Percentiles rank a stretch among this genome's conserved stretches.
phyloP scores from a whole-genome alignment of 2,329 filamentous ascomycete genomes.

The Diaporthe nobilis region DNA sequence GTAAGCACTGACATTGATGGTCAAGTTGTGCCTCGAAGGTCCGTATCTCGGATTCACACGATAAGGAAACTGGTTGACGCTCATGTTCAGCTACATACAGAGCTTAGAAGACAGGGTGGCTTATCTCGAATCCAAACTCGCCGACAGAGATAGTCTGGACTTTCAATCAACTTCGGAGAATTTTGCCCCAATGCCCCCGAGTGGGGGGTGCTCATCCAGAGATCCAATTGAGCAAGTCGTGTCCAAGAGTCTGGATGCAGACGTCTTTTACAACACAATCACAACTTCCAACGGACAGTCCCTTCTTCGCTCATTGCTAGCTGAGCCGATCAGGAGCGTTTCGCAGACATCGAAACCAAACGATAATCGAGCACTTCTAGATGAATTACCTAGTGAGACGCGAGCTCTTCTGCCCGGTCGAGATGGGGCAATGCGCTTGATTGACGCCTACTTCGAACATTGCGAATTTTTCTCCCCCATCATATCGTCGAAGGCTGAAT shows the following conservation, averaged over 20 bases:
- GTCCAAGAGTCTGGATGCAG: neutral
- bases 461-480: neutral
- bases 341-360: neutral
- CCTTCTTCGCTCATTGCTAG: constrained; percentile 8
- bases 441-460: neutral
- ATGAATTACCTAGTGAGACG: neutral
- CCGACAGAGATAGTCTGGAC: neutral
- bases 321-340: neutral
- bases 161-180: neutral
- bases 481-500: neutral
- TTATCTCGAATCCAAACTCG: neutral
- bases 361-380: neutral
- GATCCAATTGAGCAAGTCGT: neutral
- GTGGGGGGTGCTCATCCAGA: neutral
- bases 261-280: constrained; percentile 17
- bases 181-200: neutral
- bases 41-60: neutral
- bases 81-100: constrained; percentile 5
- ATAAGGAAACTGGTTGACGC: neutral
- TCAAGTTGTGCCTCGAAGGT: neutral
- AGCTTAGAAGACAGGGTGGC: constrained; percentile 1
- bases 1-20: constrained; percentile 37
- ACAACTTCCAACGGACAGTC: constrained; percentile 1
- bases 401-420: neutral
- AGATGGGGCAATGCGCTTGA: neutral